These are phyloP conservation scores for Fusarium sp. DNA, from an alignment of 2,329 filamentous ascomycete genomes.

Conservation along the genomic window DNA sequence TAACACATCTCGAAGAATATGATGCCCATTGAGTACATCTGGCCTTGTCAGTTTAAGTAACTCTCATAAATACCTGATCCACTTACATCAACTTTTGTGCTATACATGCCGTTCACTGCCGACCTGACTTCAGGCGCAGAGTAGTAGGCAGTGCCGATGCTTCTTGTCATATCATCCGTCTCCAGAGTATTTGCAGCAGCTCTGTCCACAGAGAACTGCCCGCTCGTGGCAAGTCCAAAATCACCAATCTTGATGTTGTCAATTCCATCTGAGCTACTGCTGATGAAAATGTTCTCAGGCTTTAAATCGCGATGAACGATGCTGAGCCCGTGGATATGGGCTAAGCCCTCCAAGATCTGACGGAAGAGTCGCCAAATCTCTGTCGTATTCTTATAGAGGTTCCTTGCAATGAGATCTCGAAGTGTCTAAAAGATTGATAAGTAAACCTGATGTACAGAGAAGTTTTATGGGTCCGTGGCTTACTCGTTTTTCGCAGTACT, in stretches of 20 bases:
- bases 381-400: constrained; percentile 75
- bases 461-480: constrained; percentile 40
- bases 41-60: constrained; percentile 15
- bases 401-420: constrained; percentile 83
- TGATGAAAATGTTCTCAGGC: constrained; percentile 96
- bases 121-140: constrained; percentile 91
- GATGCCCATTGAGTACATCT: constrained; percentile 96
- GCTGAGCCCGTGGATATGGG: constrained; percentile 87
- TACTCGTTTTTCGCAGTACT: constrained; percentile 92
- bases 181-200: constrained; percentile 54
- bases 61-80: neutral
- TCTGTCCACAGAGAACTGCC: constrained; percentile 75
- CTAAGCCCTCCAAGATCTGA: constrained; percentile 88
- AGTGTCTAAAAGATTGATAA: constrained; percentile 65
- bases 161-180: constrained; percentile 72
- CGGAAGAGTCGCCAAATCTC: constrained; percentile 91
- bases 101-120: constrained; percentile 78
- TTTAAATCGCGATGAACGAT: constrained; percentile 98
- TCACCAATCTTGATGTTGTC: constrained; percentile 96
- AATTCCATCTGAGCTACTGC: constrained; percentile 70
- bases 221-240: constrained; percentile 92
- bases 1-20: constrained; percentile 99
- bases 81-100: constrained; percentile 87
- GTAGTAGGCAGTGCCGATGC: constrained; percentile 84
- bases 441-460: neutral